phyloP scores from a whole-genome alignment of 176 grass and related monocot species.

The Eleusine coracana region DNA sequence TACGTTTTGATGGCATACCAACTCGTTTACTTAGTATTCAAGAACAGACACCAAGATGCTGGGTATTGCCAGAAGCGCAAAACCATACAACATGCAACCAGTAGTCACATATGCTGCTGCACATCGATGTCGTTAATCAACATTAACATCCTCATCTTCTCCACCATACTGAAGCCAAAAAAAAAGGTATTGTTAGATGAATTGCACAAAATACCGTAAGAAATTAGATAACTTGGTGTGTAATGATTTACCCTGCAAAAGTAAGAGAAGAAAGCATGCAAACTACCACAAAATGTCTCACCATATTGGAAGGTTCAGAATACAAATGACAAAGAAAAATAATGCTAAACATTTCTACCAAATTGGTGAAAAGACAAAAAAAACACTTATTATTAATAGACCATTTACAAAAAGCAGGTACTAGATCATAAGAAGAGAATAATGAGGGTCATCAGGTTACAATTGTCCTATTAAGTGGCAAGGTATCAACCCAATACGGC shows the following conservation, averaged over 20 bases:
- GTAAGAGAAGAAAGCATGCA: neutral
- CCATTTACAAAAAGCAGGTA: neutral
- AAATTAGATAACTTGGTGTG: neutral
- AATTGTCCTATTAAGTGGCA: conserved; percentile 23
- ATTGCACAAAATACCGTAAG: neutral
- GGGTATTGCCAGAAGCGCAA: neutral
- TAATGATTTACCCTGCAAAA: conserved; percentile 15
- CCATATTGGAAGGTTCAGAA: neutral
- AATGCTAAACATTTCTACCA: conserved; percentile 14
- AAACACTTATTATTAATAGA: neutral
- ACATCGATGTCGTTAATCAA: conserved; percentile 32
- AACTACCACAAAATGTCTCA: neutral
- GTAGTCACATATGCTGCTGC: neutral
- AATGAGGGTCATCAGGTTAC: neutral
- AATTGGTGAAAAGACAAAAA: too few relatives aligned
- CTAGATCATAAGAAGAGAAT: conserved; percentile 9
- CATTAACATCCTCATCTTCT: conserved; percentile 54
- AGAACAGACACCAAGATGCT: neutral
- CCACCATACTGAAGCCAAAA: conserved; percentile 59
- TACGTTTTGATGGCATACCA: conserved; percentile 8
- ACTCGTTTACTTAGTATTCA: neutral
- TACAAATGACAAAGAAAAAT: neutral
- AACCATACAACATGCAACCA: neutral
- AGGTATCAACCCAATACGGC: neutral
- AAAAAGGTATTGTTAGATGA: neutral